Conservation (phyloP, 148 eudicot genomes). For the Camellia lanceoleosa region DNA sequence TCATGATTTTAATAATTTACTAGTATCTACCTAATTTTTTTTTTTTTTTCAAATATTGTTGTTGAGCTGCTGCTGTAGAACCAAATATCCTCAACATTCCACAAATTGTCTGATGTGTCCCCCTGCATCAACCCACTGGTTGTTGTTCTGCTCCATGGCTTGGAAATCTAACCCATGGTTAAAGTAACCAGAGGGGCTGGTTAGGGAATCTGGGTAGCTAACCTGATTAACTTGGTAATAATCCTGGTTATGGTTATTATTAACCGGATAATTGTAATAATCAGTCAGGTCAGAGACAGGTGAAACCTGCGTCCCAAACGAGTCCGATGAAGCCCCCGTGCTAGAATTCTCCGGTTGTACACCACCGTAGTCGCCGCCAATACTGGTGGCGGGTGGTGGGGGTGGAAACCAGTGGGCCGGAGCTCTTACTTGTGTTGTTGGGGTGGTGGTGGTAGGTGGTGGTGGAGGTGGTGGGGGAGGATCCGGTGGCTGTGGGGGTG, state of each 20-base stretch:
- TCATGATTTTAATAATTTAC: no score
- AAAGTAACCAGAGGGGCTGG: slow-evolving; percentile 40
- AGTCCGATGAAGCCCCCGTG: slow-evolving; percentile 65
- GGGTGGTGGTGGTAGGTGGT: slow-evolving; percentile 19
- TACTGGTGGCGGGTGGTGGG: background rate
- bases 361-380: slow-evolving; percentile 21
- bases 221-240: slow-evolving; percentile 35
- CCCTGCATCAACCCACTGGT: slow-evolving; percentile 34
- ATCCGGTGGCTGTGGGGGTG: slow-evolving; percentile 23
- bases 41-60: slow-evolving; percentile 13
- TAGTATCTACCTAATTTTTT: background rate
- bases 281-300: slow-evolving; percentile 57
- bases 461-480: slow-evolving; percentile 25
- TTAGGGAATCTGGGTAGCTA: slow-evolving; percentile 35
- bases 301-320: slow-evolving; percentile 54
- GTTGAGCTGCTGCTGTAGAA: slow-evolving; percentile 64
- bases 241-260: slow-evolving; percentile 35
- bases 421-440: slow-evolving; percentile 1
- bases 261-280: slow-evolving; percentile 40
- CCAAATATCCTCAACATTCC: slow-evolving; percentile 73
- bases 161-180: slow-evolving; percentile 41
- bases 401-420: slow-evolving; percentile 23
- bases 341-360: slow-evolving; percentile 58
- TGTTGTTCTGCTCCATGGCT: slow-evolving; percentile 35
- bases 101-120: slow-evolving; percentile 49